Percentiles rank a stretch among this genome's conserved stretches.
Evolutionary conservation across 2,329 filamentous ascomycete species (phyloP).

Genomic region (Westerdykella ornata): DNA sequence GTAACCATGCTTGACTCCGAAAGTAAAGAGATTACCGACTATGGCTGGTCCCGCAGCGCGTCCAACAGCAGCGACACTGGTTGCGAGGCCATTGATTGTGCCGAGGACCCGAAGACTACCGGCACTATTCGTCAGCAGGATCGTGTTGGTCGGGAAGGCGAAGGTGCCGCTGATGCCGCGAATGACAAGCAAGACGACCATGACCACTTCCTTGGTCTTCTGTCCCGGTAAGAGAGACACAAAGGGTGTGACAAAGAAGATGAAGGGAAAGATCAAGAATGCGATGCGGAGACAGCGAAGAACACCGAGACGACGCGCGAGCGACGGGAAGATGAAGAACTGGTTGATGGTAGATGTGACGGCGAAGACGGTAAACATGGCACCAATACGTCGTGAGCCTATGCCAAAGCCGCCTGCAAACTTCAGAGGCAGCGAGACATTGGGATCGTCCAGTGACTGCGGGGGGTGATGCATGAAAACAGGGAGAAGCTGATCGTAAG

Average conservation of each 20-base stretch:
- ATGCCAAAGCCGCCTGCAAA: slow-evolving; percentile 78
- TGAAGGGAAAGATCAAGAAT: slow-evolving; percentile 60
- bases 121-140: slow-evolving; percentile 84
- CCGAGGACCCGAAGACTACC: slow-evolving; percentile 68
- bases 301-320: slow-evolving; percentile 67
- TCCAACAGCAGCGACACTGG: slow-evolving; percentile 72
- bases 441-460: slow-evolving; percentile 48
- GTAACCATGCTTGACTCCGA: slow-evolving; percentile 68
- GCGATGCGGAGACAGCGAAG: slow-evolving; percentile 65
- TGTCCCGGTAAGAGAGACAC: slow-evolving; percentile 55
- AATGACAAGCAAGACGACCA: slow-evolving; percentile 62
- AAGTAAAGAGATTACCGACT: slow-evolving; percentile 65
- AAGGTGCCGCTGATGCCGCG: slow-evolving; percentile 75
- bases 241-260: slow-evolving; percentile 79
- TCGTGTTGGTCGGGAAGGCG: slow-evolving; percentile 82
- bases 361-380: slow-evolving; percentile 79
- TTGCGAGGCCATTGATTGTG: slow-evolving; percentile 86
- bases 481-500: slow-evolving; percentile 80
- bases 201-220: slow-evolving; percentile 49
- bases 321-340: slow-evolving; percentile 73
- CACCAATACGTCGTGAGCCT: slow-evolving; percentile 67
- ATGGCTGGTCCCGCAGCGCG: slow-evolving; percentile 71
- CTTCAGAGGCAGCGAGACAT: slow-evolving; percentile 63
- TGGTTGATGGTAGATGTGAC: slow-evolving; percentile 73
- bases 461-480: slow-evolving; percentile 77